phyloP scores from a whole-genome alignment of 805 yeast species.

The Pichia cephalocereana region DNA sequence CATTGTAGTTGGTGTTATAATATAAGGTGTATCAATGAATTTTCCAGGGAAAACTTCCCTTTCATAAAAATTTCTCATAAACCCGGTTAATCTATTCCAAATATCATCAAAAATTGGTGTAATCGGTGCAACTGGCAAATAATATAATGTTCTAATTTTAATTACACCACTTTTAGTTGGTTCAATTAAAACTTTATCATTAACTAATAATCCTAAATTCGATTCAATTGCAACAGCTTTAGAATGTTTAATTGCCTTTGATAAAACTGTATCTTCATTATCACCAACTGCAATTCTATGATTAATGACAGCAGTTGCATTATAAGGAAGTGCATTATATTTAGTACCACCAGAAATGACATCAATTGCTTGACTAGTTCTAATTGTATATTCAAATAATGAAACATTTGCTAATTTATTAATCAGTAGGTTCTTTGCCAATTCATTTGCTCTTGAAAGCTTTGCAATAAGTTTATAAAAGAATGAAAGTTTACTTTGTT shows the following conservation, averaged over 20 bases:
- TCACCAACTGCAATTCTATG: slow-evolving; percentile 39
- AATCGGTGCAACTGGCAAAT: slow-evolving; percentile 35
- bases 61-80: slow-evolving; percentile 52
- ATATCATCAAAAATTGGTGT: slow-evolving; percentile 34
- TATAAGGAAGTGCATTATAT: slow-evolving; percentile 68
- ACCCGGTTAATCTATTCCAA: slow-evolving; percentile 54
- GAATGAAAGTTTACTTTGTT: slow-evolving; percentile 24
- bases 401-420: slow-evolving; percentile 17
- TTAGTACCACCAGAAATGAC: slow-evolving; percentile 64
- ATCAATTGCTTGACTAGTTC: slow-evolving; percentile 62
- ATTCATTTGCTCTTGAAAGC: slow-evolving; percentile 15
- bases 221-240: slow-evolving; percentile 25
- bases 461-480: slow-evolving; percentile 14
- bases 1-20: slow-evolving; percentile 52
- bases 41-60: slow-evolving; percentile 31
- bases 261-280: slow-evolving; percentile 34
- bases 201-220: slow-evolving; percentile 31
- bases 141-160: slow-evolving; percentile 14
- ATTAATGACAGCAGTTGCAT: slow-evolving; percentile 43
- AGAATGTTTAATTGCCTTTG: slow-evolving; percentile 29
- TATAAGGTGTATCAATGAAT: slow-evolving; percentile 10
- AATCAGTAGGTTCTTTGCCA: slow-evolving; percentile 29
- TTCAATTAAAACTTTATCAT: slow-evolving; percentile 23
- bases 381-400: slow-evolving; percentile 32
- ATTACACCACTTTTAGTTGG: slow-evolving; percentile 17